Conservation (phyloP, 306 rosid species). For the Begonia loranthoides region DNA sequence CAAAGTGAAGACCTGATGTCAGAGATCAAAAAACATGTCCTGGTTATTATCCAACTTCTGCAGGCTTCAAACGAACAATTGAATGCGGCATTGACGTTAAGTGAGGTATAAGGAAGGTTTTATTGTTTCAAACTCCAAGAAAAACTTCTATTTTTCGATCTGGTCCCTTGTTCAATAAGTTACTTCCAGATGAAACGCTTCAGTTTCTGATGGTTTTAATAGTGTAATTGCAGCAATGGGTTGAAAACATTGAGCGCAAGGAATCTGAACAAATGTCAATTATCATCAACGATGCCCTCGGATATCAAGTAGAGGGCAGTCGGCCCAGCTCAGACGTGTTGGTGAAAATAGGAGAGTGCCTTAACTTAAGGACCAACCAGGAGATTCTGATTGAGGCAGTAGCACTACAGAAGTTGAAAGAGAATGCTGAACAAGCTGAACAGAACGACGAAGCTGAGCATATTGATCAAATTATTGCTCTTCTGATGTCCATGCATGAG, state of each 20-base stretch:
- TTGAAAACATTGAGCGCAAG: conserved; percentile 55
- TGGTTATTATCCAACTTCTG: conserved; percentile 46
- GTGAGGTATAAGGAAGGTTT: conserved; percentile 38
- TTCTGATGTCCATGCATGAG: conserved; percentile 49
- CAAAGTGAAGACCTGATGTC: conserved; percentile 52
- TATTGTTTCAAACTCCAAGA: neutral
- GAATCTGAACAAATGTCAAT: conserved; percentile 37
- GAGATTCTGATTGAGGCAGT: conserved; percentile 86
- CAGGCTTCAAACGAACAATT: conserved; percentile 36
- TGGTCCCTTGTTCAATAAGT: neutral
- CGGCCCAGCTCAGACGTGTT: conserved; percentile 47
- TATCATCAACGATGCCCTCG: conserved; percentile 45
- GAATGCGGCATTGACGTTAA: conserved; percentile 34
- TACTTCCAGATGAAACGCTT: neutral
- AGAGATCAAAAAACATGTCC: conserved; percentile 32
- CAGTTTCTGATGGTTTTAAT: conserved; percentile 5
- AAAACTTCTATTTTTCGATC: neutral
- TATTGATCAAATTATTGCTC: conserved; percentile 54
- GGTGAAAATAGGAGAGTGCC: conserved; percentile 52
- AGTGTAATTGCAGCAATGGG: conserved; percentile 44
- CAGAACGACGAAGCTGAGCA: conserved; percentile 59
- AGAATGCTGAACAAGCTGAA: conserved; percentile 68
- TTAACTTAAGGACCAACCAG: conserved; percentile 50
- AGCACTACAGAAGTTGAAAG: conserved; percentile 80
- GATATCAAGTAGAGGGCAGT: conserved; percentile 41